These are phyloP conservation scores for Ophiostoma piceae DNA, from an alignment of 2,329 filamentous ascomycete species.

Conservation along the genomic window DNA sequence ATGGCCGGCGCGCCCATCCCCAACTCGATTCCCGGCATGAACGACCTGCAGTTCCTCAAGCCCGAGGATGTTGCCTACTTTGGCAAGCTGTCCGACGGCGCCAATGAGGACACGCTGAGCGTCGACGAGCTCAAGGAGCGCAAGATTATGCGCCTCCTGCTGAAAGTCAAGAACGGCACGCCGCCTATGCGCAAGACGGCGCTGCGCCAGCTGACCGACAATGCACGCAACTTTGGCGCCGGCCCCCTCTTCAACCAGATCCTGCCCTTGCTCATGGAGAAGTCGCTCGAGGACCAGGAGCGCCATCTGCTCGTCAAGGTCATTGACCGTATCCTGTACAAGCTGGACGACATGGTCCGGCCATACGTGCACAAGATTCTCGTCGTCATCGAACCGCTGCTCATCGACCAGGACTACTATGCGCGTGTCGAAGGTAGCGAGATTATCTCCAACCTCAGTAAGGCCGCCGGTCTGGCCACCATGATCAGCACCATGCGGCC, in stretches of 20 bases:
- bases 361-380: slow-evolving; percentile 98
- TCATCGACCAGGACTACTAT: slow-evolving; percentile 99
- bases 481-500: slow-evolving; percentile 99
- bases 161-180: slow-evolving; percentile 99
- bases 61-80: slow-evolving; percentile 98
- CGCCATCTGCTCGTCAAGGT: slow-evolving; percentile 98
- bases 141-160: slow-evolving; percentile 93
- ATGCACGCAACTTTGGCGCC: slow-evolving; percentile 91
- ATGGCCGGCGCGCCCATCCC: slow-evolving; percentile 84
- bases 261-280: slow-evolving; percentile 94
- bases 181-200: slow-evolving; percentile 98
- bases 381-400: slow-evolving; percentile 96
- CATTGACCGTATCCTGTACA: slow-evolving; percentile 97
- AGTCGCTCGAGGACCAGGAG: slow-evolving; percentile 94
- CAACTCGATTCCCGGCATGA: slow-evolving; percentile 91
- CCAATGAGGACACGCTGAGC: slow-evolving; percentile 83
- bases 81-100: slow-evolving; percentile 90
- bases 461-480: slow-evolving; percentile 91
- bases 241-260: slow-evolving; percentile 96
- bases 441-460: slow-evolving; percentile 96
- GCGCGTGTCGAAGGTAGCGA: slow-evolving; percentile 96
- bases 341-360: slow-evolving; percentile 91
- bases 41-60: slow-evolving; percentile 97
- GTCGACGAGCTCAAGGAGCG: slow-evolving; percentile 96
- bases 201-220: slow-evolving; percentile 92